phyloP scores from a whole-genome alignment of 1,139 yeast species.

The Tardiomyces blankii region DNA sequence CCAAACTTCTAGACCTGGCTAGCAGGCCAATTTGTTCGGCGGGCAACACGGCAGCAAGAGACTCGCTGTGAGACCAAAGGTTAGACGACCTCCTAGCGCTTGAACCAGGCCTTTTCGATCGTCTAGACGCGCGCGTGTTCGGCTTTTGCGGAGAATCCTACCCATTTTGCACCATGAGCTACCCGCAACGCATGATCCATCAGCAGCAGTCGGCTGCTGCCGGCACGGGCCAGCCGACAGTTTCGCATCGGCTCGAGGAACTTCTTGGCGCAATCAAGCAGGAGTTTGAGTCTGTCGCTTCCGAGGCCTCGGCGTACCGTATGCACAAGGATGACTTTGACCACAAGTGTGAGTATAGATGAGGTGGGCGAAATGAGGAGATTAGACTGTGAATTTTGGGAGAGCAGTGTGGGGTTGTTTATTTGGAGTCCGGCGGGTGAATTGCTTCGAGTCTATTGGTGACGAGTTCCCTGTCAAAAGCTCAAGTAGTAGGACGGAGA shows the following conservation, averaged over 20 bases:
- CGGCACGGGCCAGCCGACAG: conserved; percentile 10
- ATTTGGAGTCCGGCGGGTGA: no score
- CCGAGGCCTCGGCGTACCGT: conserved; percentile 78
- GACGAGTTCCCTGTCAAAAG: no score
- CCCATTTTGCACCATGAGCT: conserved; percentile 1
- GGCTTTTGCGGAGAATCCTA: background rate
- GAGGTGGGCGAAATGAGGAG: no score
- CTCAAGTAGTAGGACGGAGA: no score
- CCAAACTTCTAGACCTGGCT: no score
- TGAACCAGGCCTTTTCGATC: background rate
- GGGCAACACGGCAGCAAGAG: no score
- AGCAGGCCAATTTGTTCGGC: no score
- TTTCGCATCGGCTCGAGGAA: conserved; percentile 48
- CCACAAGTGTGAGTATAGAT: conserved; percentile 40
- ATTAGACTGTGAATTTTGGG: background rate
- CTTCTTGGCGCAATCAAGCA: conserved; percentile 84
- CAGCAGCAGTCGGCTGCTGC: conserved; percentile 1
- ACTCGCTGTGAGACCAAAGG: no score
- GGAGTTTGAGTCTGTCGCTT: conserved; percentile 79
- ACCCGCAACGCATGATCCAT: conserved; percentile 7
- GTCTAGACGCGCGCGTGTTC: background rate
- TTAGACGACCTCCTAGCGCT: no score
- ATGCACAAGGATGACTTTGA: conserved; percentile 93
- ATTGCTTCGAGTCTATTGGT: no score
- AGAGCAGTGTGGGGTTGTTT: no score